Conservation (phyloP, 495 filamentous ascomycete species). For the Hapsidospora chrysogenum region DNA sequence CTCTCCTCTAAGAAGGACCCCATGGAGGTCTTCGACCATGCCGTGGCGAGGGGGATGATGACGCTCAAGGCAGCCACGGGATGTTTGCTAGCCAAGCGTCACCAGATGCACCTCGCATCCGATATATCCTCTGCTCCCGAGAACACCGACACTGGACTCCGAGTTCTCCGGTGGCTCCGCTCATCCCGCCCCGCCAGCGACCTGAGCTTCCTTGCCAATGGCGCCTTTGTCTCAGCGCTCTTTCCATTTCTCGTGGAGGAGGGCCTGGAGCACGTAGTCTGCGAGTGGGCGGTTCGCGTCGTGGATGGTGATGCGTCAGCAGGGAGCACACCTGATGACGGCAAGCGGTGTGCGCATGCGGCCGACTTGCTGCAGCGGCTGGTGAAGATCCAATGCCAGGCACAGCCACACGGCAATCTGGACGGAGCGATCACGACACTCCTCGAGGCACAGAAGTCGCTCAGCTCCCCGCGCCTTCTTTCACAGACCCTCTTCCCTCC, state of each 20-base stretch:
- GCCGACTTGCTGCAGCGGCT: conserved; percentile 5
- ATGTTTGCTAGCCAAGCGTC: conserved; percentile 18
- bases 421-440: conserved; percentile 19
- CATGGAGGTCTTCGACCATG: conserved; percentile 18
- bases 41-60: conserved; percentile 27
- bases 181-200: conserved; percentile 24
- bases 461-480: conserved; percentile 4
- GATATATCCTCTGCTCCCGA: conserved; percentile 15
- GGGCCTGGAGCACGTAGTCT: conserved; percentile 22
- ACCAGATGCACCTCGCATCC: conserved; percentile 9
- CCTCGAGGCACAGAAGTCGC: conserved; percentile 11
- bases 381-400: conserved; percentile 8
- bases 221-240: conserved; percentile 14
- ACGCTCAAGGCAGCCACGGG: conserved; percentile 20
- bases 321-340: background rate
- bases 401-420: conserved; percentile 7
- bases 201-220: conserved; percentile 16
- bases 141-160: conserved; percentile 20
- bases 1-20: conserved; percentile 9
- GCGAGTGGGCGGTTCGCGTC: conserved; percentile 23
- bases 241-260: conserved; percentile 34
- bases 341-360: background rate
- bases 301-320: conserved; percentile 3
- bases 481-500: conserved; percentile 3
- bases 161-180: conserved; percentile 33